phyloP scores from a whole-genome alignment of 2,329 filamentous ascomycete genomes.

The Calonectria multiphialidica region DNA sequence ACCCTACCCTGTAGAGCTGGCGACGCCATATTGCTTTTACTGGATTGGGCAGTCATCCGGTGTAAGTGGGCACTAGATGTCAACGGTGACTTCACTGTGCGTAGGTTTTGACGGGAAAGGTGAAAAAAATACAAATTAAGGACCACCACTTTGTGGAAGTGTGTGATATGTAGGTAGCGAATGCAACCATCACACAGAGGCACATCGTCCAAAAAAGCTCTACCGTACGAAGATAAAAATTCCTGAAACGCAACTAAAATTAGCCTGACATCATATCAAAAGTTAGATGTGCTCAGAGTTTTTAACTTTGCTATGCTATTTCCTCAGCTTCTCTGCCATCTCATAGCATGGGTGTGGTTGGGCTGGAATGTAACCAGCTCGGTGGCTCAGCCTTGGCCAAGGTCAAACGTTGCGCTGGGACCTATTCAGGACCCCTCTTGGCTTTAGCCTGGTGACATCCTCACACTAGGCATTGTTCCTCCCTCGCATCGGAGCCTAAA shows the following conservation, averaged over 20 bases:
- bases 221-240: too few relatives aligned
- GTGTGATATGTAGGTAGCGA: not conserved
- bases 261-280: too few relatives aligned
- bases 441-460: not conserved
- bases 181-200: too few relatives aligned
- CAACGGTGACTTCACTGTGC: not conserved
- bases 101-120: not conserved
- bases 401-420: not conserved
- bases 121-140: not conserved
- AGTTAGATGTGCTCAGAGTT: too few relatives aligned
- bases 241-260: too few relatives aligned
- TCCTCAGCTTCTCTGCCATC: not conserved
- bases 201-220: too few relatives aligned
- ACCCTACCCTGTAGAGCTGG: not conserved
- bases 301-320: too few relatives aligned
- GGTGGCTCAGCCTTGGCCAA: not conserved
- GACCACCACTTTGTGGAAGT: not conserved
- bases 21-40: not conserved
- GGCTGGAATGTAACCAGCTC: not conserved
- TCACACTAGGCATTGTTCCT: not conserved
- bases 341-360: not conserved
- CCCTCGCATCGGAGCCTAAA: not conserved
- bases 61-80: not conserved
- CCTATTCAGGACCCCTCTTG: not conserved
- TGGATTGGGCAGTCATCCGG: not conserved